Evolutionary conservation across 176 grass and related monocot species (phyloP).

Genomic region (Tuctoria greenei): DNA sequence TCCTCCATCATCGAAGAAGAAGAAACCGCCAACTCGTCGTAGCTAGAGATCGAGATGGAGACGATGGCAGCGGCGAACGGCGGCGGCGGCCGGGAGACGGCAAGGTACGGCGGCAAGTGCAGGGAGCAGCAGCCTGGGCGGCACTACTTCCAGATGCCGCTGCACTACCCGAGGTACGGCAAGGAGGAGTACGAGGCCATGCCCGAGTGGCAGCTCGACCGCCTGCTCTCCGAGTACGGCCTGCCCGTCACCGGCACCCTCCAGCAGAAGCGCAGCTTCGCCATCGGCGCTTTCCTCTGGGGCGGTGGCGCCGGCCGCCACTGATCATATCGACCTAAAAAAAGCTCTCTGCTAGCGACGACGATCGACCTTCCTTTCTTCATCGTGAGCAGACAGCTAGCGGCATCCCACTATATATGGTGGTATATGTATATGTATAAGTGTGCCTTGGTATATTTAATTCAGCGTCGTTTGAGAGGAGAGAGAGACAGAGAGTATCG

Average conservation of each 20-base stretch:
- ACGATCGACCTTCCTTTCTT: too few relatives aligned
- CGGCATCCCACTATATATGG: too few relatives aligned
- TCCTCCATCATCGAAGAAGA: background rate
- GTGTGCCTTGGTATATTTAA: too few relatives aligned
- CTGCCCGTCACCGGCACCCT: slow-evolving; percentile 55
- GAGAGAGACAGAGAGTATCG: too few relatives aligned
- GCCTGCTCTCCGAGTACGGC: slow-evolving; percentile 80
- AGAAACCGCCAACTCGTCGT: background rate
- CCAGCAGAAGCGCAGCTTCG: slow-evolving; percentile 58
- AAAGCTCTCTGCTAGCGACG: too few relatives aligned
- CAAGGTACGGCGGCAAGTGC: background rate
- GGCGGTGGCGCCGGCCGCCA: background rate
- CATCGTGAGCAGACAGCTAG: too few relatives aligned
- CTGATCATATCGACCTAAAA: background rate
- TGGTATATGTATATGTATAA: too few relatives aligned
- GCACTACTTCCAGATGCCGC: slow-evolving; percentile 32
- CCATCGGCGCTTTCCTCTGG: slow-evolving; percentile 93
- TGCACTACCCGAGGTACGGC: slow-evolving; percentile 82
- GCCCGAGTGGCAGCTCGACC: slow-evolving; percentile 94
- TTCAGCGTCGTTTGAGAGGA: too few relatives aligned
- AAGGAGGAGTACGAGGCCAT: slow-evolving; percentile 70
- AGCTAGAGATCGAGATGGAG: background rate
- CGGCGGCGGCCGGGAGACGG: background rate
- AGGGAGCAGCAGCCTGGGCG: background rate
- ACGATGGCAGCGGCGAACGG: background rate